These are phyloP conservation scores for Dictyostelium brefeldianum DNA, from an alignment of 78 protist species.

Conservation along the genomic window DNA sequence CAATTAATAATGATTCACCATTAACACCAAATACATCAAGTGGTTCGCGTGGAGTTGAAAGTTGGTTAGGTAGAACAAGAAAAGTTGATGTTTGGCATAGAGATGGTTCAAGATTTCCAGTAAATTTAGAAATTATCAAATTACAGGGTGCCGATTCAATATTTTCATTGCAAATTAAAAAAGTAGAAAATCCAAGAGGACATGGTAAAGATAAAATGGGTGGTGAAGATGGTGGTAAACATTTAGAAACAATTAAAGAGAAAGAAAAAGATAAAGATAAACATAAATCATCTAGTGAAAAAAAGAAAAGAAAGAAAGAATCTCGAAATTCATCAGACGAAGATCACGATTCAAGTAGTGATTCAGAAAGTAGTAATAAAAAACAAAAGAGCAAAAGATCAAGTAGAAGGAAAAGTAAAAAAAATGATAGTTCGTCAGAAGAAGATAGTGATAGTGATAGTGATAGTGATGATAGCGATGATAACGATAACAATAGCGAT, in stretches of 20 bases:
- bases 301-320: slow-evolving; percentile 24
- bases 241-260: neutral
- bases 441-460: neutral
- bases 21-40: neutral
- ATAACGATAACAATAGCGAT: neutral
- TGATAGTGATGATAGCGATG: neutral
- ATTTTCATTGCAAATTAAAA: slow-evolving; percentile 41
- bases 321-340: neutral
- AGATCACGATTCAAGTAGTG: neutral
- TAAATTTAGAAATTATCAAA: slow-evolving; percentile 50
- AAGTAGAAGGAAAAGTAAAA: neutral
- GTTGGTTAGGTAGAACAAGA: slow-evolving; percentile 50
- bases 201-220: slow-evolving; percentile 6
- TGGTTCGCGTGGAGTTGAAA: slow-evolving; percentile 1
- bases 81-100: slow-evolving; percentile 56
- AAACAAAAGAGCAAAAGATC: neutral
- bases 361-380: neutral
- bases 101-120: slow-evolving; percentile 67
- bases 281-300: neutral
- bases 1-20: neutral
- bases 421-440: neutral
- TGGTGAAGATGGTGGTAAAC: neutral
- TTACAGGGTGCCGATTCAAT: slow-evolving; percentile 47
- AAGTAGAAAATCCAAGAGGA: slow-evolving; percentile 22
- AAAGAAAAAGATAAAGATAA: neutral